These are phyloP conservation scores for Amanita pallidorosea DNA, from an alignment of 768 basidiomycete species.

Conservation along the genomic window DNA sequence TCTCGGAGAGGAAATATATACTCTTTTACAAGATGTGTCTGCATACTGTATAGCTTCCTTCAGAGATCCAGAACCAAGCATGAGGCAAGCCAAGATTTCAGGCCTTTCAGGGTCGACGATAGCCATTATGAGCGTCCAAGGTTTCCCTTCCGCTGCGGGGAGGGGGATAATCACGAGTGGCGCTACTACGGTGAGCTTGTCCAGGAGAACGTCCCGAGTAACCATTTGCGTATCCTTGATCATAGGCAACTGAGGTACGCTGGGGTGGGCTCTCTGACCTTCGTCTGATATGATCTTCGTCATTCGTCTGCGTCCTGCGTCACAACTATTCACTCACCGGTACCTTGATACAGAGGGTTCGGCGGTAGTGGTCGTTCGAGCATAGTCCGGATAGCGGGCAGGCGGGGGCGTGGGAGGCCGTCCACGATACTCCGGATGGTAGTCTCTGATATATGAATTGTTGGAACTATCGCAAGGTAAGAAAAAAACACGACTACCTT, in stretches of 20 bases:
- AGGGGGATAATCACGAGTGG: conserved; percentile 3
- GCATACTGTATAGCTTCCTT: conserved; percentile 1
- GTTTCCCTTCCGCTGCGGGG: conserved; percentile 9
- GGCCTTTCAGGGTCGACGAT: conserved; percentile 4
- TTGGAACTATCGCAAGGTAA: not conserved
- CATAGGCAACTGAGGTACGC: conserved; percentile 38
- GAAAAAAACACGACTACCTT: conserved; percentile 31
- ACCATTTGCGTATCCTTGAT: conserved; percentile 39
- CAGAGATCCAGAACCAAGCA: conserved; percentile 5
- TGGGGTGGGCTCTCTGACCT: conserved; percentile 64
- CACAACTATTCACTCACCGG: conserved; percentile 20
- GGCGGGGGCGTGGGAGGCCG: conserved; percentile 45
- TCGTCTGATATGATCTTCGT: conserved; percentile 25
- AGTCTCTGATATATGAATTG: conserved; percentile 32
- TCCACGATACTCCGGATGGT: conserved; percentile 38
- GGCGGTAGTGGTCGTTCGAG: conserved; percentile 28
- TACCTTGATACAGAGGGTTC: conserved; percentile 35
- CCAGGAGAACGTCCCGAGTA: conserved; percentile 31
- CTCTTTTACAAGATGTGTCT: conserved; percentile 2
- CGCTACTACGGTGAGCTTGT: not conserved
- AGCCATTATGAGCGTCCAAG: not conserved
- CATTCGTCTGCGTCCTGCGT: not conserved
- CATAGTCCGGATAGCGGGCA: conserved; percentile 41
- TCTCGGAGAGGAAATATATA: not conserved
- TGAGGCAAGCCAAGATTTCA: not conserved